phyloP scores from a whole-genome alignment of 2,329 filamentous ascomycete species.

The Clarireedia sp. region DNA sequence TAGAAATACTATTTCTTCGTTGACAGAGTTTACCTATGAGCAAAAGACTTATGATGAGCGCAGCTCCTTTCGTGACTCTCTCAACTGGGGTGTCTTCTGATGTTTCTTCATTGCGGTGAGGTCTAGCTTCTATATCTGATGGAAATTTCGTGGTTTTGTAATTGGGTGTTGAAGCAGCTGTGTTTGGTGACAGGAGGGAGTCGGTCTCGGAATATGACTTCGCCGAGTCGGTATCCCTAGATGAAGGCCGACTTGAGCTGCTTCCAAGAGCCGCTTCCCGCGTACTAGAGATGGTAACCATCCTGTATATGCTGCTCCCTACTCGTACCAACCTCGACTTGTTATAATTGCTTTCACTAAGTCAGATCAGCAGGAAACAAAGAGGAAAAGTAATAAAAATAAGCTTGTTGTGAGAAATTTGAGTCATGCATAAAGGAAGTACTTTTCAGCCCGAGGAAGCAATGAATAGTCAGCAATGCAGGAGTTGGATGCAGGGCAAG shows the following conservation, averaged over 20 bases:
- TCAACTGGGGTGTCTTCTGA: neutral
- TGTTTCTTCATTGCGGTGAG: neutral
- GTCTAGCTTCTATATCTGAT: slow-evolving; percentile 1
- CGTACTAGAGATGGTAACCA: no score
- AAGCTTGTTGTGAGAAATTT: no score
- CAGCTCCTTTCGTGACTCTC: neutral
- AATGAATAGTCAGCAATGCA: neutral
- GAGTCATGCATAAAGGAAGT: no score
- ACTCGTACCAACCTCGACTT: no score
- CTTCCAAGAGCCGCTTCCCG: neutral
- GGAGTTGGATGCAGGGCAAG: neutral
- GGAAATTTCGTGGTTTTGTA: slow-evolving; percentile 8
- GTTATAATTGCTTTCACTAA: no score
- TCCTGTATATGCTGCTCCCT: no score
- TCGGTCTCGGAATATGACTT: slow-evolving; percentile 6
- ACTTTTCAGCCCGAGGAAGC: neutral
- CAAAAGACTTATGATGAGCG: slow-evolving; percentile 18
- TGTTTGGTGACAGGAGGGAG: slow-evolving; percentile 3
- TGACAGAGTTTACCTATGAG: slow-evolving; percentile 14
- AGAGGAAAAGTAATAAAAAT: no score
- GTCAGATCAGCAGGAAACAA: no score
- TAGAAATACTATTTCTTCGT: neutral
- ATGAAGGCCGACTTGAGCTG: slow-evolving; percentile 1
- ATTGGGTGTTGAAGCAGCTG: slow-evolving; percentile 3
- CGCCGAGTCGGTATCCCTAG: neutral